Evolutionary conservation across 1,139 yeast species (phyloP), one percentile per base, ranked within the genome.

Genomic region (Kurtzmaniella quercitrusa): DNA sequence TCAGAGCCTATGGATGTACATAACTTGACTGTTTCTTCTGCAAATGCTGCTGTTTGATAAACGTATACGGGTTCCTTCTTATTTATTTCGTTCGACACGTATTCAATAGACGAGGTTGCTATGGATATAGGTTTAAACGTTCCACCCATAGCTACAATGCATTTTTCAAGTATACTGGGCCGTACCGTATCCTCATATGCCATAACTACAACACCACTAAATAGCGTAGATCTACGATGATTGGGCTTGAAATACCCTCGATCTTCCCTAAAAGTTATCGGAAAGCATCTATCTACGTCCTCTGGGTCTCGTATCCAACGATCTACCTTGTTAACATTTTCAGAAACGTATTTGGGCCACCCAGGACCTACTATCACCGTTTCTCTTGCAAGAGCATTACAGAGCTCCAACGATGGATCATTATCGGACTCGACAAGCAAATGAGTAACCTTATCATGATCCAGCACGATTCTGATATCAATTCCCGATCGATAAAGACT

Each of bases 361-460:
- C 44, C 38, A 8, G 50, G 43, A 38, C 57, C 54, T 11, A 68
- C 51, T 5, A 68, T 47, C 1, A 70, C 67, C 2, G 63, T 43
- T 0, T 58, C 67, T 37, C 59, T 49, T 54, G 60, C 58, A 17
- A 66, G 48, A 1, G 67, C 60, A 11, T 56, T 45, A 6, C 41
- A 44, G 17, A 41, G 38, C 6, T 40, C 46, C 25, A 31, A 36
- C 25, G 42, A 34, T 9, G 41, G 33, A 6, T 40, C 43, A 6
- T 44, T 42, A 12, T 53, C 58, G n/a, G 52, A 50, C 31, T 46
- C 41, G 1, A 57, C 43, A n/a, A 56, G 45, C 40, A 54, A 59
- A 48, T 65, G 70, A 2, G 70, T 63, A 1, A 68, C 66, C 2
- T 41, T 10, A 6, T 31, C 36, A 0, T 61, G 52, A 27, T 56